A percentile compares a stretch with the other conserved stretches of the same genome.
Evolutionary conservation across 192 early-diverging fungal species (phyloP).

Genomic region (Entomortierella beljakovae): DNA sequence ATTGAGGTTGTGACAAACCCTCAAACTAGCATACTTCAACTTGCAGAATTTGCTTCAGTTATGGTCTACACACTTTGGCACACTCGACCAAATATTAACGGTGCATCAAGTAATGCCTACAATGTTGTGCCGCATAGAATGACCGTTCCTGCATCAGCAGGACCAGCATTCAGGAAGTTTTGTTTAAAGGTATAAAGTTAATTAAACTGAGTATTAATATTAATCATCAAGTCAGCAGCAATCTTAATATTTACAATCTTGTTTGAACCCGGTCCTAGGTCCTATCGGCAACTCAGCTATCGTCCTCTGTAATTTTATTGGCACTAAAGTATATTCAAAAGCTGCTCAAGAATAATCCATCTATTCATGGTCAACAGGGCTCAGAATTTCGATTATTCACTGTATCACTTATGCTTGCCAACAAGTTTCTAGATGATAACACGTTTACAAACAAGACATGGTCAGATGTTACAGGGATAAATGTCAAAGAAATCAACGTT

Average conservation of each 20-base stretch:
- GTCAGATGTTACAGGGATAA: conserved; percentile 87
- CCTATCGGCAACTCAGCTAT: conserved; percentile 58
- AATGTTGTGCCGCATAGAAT: conserved; percentile 53
- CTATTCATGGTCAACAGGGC: conserved; percentile 71
- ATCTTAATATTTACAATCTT: too few species aligned
- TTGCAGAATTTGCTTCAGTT: conserved; percentile 51
- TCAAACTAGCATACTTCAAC: conserved; percentile 46
- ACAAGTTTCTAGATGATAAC: conserved; percentile 91
- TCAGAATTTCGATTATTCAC: conserved; percentile 87
- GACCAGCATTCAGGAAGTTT: conserved; percentile 49
- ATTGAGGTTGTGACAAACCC: conserved; percentile 43
- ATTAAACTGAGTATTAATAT: too few species aligned
- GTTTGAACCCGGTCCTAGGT: too few species aligned
- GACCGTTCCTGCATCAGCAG: conserved; percentile 44
- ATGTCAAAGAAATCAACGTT: conserved; percentile 81
- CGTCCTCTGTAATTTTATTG: conserved; percentile 70
- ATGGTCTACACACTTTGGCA: conserved; percentile 58
- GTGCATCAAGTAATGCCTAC: conserved; percentile 51
- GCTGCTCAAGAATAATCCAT: conserved; percentile 65
- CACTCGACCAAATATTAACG: conserved; percentile 52
- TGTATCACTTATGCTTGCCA: conserved; percentile 86
- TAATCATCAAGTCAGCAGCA: too few species aligned
- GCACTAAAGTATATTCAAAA: conserved; percentile 74
- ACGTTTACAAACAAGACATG: conserved; percentile 92
- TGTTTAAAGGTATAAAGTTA: conserved; percentile 53